These are phyloP conservation scores for Austroboletus niveus DNA, from an alignment of 1,284 basidiomycete genomes.

Conservation along the genomic window DNA sequence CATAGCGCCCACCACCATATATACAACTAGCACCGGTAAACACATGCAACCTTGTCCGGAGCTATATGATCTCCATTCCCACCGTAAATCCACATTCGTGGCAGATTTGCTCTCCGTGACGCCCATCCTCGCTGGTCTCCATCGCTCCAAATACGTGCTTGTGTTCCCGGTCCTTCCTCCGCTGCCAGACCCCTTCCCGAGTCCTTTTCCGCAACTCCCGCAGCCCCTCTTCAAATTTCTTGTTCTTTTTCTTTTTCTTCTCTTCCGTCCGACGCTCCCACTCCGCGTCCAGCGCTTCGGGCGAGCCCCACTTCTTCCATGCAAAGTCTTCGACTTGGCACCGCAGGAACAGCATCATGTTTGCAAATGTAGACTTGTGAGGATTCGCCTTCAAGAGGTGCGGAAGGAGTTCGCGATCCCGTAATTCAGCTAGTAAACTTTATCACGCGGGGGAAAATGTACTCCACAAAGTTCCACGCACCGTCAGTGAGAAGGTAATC, in stretches of 20 bases:
- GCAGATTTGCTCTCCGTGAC: conserved; percentile 67
- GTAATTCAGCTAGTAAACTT: conserved; percentile 71
- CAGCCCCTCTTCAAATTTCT: conserved; percentile 88
- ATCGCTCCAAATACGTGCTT: conserved; percentile 75
- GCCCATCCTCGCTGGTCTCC: conserved; percentile 50
- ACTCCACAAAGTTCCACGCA: conserved; percentile 35
- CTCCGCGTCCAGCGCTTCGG: conserved; percentile 88
- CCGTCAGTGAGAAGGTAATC: conserved; percentile 90
- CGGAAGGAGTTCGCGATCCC: conserved; percentile 88
- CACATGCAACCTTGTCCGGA: not conserved
- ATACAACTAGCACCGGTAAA: not conserved
- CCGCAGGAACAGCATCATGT: conserved; percentile 99
- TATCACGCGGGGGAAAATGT: not conserved
- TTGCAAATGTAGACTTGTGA: conserved; percentile 94
- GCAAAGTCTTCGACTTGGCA: conserved; percentile 96
- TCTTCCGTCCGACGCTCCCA: conserved; percentile 78
- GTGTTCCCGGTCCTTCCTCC: conserved; percentile 83
- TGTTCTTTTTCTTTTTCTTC: conserved; percentile 90
- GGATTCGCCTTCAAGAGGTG: conserved; percentile 97
- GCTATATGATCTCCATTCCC: conserved; percentile 76
- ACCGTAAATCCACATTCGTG: conserved; percentile 85
- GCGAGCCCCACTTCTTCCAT: conserved; percentile 96
- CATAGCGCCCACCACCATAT: not conserved
- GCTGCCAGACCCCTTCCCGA: conserved; percentile 87
- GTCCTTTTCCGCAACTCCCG: conserved; percentile 82